Conservation (phyloP, 2,329 filamentous ascomycete species). For the Aureobasidium sp. region DNA sequence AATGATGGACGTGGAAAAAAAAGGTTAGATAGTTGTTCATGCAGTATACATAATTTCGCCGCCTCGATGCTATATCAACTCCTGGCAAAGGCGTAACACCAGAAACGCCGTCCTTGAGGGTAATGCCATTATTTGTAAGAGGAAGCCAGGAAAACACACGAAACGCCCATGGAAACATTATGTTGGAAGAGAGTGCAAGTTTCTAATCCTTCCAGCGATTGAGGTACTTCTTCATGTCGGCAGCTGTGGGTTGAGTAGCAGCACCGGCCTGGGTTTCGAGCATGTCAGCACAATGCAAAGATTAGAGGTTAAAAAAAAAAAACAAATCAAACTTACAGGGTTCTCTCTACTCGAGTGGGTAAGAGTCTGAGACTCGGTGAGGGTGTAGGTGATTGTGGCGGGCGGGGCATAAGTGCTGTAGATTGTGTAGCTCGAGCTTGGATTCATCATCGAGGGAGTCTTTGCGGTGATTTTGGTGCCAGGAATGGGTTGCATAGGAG, state of each 20-base stretch:
- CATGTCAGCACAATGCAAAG: background rate
- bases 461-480: slow-evolving; percentile 50
- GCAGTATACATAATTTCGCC: slow-evolving; percentile 1
- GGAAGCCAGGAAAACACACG: background rate
- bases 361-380: slow-evolving; percentile 44
- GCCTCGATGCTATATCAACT: background rate
- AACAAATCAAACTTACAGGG: slow-evolving; percentile 48
- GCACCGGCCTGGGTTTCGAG: background rate
- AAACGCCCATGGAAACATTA: background rate
- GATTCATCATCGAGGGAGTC: slow-evolving; percentile 40
- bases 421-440: slow-evolving; percentile 46
- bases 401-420: slow-evolving; percentile 42
- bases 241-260: slow-evolving; percentile 24
- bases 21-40: background rate
- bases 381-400: slow-evolving; percentile 41
- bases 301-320: no score
- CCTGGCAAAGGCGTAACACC: background rate
- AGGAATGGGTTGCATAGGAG: slow-evolving; percentile 52
- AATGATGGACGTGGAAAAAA: background rate
- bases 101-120: background rate
- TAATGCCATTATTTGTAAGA: background rate
- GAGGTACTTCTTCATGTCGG: slow-evolving; percentile 50
- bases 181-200: background rate
- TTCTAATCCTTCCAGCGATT: slow-evolving; percentile 51
- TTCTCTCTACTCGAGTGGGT: slow-evolving; percentile 46